These are phyloP conservation scores for Phytophthora kernoviae DNA, from an alignment of 352 stramenopile genomes.

Conservation along the genomic window DNA sequence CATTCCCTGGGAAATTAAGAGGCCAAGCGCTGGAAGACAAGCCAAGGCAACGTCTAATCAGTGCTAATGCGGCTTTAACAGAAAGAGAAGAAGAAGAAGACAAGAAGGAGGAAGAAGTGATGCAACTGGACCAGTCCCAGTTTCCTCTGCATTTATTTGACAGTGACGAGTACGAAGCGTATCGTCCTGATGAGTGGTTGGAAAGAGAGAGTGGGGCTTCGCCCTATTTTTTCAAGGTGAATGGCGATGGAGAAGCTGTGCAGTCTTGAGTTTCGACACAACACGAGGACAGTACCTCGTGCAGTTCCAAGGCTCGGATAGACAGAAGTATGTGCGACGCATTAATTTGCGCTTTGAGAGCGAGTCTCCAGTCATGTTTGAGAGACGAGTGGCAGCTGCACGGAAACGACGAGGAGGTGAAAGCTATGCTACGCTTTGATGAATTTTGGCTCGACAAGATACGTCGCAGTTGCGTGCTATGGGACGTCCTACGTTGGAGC, in stretches of 20 bases:
- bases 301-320: conserved; percentile 86
- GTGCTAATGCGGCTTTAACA: not conserved
- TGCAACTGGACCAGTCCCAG: conserved; percentile 92
- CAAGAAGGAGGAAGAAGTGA: conserved; percentile 62
- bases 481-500: conserved; percentile 73
- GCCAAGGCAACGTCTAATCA: not conserved
- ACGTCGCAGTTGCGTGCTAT: conserved; percentile 77
- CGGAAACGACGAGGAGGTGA: conserved; percentile 72
- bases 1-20: conserved; percentile 64
- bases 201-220: conserved; percentile 48
- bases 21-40: conserved; percentile 29
- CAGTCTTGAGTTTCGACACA: conserved; percentile 68
- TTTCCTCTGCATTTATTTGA: conserved; percentile 92
- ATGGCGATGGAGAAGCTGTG: conserved; percentile 83
- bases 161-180: conserved; percentile 83
- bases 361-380: conserved; percentile 73
- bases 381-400: conserved; percentile 75
- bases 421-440: conserved; percentile 91
- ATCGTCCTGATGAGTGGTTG: conserved; percentile 81
- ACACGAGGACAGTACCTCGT: conserved; percentile 76
- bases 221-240: conserved; percentile 87
- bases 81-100: not conserved
- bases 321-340: conserved; percentile 85
- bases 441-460: conserved; percentile 85
- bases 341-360: conserved; percentile 93